phyloP scores from a whole-genome alignment of 208 protist genomes.

The Tritrichomonas musculus region DNA sequence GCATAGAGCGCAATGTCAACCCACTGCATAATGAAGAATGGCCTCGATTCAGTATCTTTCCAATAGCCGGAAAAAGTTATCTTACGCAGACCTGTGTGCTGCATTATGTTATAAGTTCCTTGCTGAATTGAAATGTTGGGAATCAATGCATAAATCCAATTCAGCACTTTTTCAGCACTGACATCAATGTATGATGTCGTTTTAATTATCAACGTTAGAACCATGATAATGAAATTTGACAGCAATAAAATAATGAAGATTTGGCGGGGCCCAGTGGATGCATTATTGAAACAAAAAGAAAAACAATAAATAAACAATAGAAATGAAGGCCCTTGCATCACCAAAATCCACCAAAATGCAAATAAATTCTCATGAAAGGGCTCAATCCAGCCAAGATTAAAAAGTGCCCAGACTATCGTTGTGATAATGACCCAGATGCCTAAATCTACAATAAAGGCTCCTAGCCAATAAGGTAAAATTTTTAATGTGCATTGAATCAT shows the following conservation, averaged over 20 bases:
- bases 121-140: too few relatives aligned
- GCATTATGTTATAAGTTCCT: too few relatives aligned
- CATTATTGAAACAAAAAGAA: background rate
- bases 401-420: background rate
- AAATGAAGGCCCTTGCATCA: background rate
- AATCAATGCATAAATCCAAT: too few relatives aligned
- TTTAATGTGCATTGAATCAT: background rate
- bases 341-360: background rate
- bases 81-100: too few relatives aligned
- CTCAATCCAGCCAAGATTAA: background rate
- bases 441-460: background rate
- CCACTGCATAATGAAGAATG: background rate
- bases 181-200: background rate
- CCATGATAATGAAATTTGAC: background rate
- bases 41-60: background rate
- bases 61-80: too few relatives aligned
- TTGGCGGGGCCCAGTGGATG: background rate
- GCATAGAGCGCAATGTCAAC: background rate
- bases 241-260: background rate
- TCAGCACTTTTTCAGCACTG: background rate
- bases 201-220: background rate
- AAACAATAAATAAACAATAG: background rate
- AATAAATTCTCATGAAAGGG: background rate
- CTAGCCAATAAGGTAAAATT: constrained; percentile 8
- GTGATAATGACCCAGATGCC: background rate